Conservation (phyloP, 2,329 filamentous ascomycete genomes). For the Sporothrix mexicana region DNA sequence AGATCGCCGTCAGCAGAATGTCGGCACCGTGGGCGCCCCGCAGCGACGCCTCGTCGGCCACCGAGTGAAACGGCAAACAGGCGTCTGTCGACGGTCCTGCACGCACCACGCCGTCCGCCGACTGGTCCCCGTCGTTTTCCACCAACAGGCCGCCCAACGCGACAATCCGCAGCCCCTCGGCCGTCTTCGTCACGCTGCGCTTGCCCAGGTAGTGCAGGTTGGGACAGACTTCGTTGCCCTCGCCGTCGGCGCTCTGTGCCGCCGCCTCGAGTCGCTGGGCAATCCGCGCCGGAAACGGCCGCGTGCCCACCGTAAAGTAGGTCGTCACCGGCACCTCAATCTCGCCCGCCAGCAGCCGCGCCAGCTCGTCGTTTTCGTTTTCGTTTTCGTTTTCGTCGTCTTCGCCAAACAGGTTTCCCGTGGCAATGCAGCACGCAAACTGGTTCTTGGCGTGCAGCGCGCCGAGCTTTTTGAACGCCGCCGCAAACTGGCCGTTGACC, state of each 20-base stretch:
- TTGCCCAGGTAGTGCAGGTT: slow-evolving; percentile 92
- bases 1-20: slow-evolving; percentile 84
- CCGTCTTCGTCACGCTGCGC: slow-evolving; percentile 84
- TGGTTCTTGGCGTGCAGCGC: slow-evolving; percentile 83
- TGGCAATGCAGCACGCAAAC: slow-evolving; percentile 84
- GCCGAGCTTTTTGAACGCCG: slow-evolving; percentile 79
- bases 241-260: slow-evolving; percentile 26
- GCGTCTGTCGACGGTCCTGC: slow-evolving; percentile 70
- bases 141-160: slow-evolving; percentile 78
- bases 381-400: slow-evolving; percentile 67
- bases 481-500: slow-evolving; percentile 76
- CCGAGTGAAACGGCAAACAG: slow-evolving; percentile 77
- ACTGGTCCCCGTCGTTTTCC: slow-evolving; percentile 47
- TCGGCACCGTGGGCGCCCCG: slow-evolving; percentile 80
- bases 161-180: slow-evolving; percentile 87
- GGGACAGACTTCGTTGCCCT: slow-evolving; percentile 69
- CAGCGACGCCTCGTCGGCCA: slow-evolving; percentile 75
- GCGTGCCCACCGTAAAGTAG: slow-evolving; percentile 85
- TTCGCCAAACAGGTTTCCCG: slow-evolving; percentile 79
- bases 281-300: slow-evolving; percentile 72
- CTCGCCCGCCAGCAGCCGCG: slow-evolving; percentile 71
- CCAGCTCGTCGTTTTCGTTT: slow-evolving; percentile 64
- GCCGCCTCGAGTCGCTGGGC: slow-evolving; percentile 71
- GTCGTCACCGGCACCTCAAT: slow-evolving; percentile 79
- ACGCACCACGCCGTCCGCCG: slow-evolving; percentile 41